These are phyloP conservation scores for Westerdykella aurantiaca DNA, from an alignment of 2,329 filamentous ascomycete species.

Conservation along the genomic window DNA sequence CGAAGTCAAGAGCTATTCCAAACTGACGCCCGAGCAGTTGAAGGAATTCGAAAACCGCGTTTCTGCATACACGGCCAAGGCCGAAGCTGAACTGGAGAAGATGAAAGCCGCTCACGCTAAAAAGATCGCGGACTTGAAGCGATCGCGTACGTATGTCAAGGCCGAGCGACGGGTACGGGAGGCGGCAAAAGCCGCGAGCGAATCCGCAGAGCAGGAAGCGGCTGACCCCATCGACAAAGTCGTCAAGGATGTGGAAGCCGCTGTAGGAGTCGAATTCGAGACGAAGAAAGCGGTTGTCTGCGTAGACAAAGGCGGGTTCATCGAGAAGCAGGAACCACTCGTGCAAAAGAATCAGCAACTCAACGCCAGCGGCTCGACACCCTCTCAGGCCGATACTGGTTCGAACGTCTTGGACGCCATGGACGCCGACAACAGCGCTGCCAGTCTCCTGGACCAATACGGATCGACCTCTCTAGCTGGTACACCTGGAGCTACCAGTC, in stretches of 20 bases:
- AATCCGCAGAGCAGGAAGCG: slow-evolving; percentile 15
- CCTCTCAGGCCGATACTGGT: slow-evolving; percentile 28
- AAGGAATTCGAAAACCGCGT: slow-evolving; percentile 80
- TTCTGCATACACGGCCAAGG: slow-evolving; percentile 62
- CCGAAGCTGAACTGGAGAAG: slow-evolving; percentile 74
- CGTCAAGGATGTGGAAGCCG: slow-evolving; percentile 65
- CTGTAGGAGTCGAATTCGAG: slow-evolving; percentile 61
- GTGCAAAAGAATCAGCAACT: slow-evolving; percentile 18
- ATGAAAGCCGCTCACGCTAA: slow-evolving; percentile 75
- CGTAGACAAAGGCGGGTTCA: slow-evolving; percentile 69
- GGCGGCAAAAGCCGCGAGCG: slow-evolving; percentile 21
- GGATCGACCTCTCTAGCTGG: slow-evolving; percentile 56
- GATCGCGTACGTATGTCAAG: slow-evolving; percentile 61
- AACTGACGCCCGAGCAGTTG: slow-evolving; percentile 68
- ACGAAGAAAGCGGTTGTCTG: slow-evolving; percentile 61
- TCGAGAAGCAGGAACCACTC: slow-evolving; percentile 40
- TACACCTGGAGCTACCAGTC: slow-evolving; percentile 53
- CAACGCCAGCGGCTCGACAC: slow-evolving; percentile 24
- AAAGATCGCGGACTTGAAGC: slow-evolving; percentile 67
- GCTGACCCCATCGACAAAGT: slow-evolving; percentile 62
- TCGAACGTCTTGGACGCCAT: slow-evolving; percentile 26
- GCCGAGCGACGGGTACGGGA: slow-evolving; percentile 72
- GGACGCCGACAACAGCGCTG: slow-evolving; percentile 42
- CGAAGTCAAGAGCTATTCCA: slow-evolving; percentile 53
- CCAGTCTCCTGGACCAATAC: slow-evolving; percentile 63